Evolutionary conservation across 179 eudicot genomes (phyloP).

Genomic region (Beta corolliflora): DNA sequence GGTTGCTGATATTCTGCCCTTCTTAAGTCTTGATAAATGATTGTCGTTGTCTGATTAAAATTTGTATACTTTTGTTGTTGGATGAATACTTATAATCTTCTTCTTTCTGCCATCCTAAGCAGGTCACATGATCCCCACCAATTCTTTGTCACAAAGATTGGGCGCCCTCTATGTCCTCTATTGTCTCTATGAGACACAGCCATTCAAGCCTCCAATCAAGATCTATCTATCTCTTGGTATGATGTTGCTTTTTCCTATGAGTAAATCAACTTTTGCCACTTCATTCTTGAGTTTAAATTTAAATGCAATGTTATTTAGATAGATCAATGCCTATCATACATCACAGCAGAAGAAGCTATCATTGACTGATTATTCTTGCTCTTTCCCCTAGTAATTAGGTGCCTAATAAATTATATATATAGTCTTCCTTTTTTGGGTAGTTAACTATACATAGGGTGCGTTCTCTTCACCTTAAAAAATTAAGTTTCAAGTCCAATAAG

Average conservation of each 20-base stretch:
- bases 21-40: background rate
- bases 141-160: constrained; percentile 54
- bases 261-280: background rate
- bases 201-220: constrained; percentile 79
- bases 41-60: background rate
- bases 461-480: no score
- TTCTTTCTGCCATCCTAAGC: constrained; percentile 26
- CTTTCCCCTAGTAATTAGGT: background rate
- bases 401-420: background rate
- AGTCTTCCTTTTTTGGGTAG: no score
- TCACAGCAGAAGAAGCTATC: background rate
- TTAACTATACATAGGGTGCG: no score
- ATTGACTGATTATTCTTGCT: background rate
- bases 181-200: constrained; percentile 82
- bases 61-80: background rate
- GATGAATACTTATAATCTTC: background rate
- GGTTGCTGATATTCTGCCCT: background rate
- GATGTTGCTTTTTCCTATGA: constrained; percentile 13
- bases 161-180: constrained; percentile 84
- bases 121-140: constrained; percentile 61
- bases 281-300: background rate
- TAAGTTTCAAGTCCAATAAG: no score
- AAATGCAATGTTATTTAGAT: background rate
- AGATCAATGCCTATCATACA: constrained; percentile 6
- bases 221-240: constrained; percentile 78